Evolutionary conservation across 2,329 filamentous ascomycete species (phyloP), one percentile per base, ranked within the genome.

Genomic region (Fusarium sp.): DNA sequence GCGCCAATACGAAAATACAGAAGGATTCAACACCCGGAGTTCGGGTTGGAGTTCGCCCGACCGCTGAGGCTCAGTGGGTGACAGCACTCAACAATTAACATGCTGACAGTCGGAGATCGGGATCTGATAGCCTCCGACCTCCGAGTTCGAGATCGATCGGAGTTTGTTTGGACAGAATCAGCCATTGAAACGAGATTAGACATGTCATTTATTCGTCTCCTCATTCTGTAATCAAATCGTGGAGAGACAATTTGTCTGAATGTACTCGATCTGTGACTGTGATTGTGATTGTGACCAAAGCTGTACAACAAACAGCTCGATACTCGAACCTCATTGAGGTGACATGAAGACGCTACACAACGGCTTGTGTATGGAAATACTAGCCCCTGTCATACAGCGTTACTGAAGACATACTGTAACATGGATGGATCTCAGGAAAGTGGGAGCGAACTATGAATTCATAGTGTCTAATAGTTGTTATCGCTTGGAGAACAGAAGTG

Each of bases 281-380:
- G 46, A 47, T n/a, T 20, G 44, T n/a, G 45, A 52, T 32, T 29
- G 49, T 25, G 24, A 53, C 20, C 41, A 24, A 24, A 51, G 47
- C 41, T 42, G 30, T 51, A 45, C 44, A 53, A 49, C 46, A 27
- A 64, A 64, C 18, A 22, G 44, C 30, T 54, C 54, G 54, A 65
- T 70, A 65, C 59, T 65, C 63, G 70, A 71, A 55, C 67, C 60
- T 71, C 57, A 66, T 73, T 57, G 70, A 71, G 53, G 53, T 69
- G 70, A 58, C 55, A 71, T 65, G 45, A 47, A 58, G 45, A 57
- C 44, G 70, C 56, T 57, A 62, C 69, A 67, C 52, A 57, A 49
- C 55, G 49, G 52, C 41, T 46, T 61, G 67, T 73, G 59, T 25
- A 59, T 52, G 24, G 48, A 51, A 42, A 65, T 68, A 60, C 44